These are phyloP conservation scores for Trypanosoma cruzi DNA, from an alignment of 208 protist genomes.

Conservation along the genomic window DNA sequence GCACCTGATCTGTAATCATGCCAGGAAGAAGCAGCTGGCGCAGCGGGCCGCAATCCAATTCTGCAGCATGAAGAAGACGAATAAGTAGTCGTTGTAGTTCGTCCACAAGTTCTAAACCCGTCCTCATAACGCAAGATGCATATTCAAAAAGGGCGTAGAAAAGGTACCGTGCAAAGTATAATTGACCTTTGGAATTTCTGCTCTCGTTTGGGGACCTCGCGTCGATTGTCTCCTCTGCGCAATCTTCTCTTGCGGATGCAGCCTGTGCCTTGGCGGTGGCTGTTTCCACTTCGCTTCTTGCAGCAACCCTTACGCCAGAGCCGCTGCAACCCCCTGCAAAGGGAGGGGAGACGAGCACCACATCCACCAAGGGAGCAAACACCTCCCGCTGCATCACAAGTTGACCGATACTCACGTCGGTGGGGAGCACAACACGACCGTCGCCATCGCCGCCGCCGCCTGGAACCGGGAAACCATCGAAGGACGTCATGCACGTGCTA, in stretches of 20 bases:
- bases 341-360: neutral
- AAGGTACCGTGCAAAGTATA: constrained; percentile 27
- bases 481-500: constrained; percentile 10
- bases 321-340: neutral
- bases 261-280: neutral
- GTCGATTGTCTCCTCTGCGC: too few species aligned
- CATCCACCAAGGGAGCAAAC: constrained; percentile 17
- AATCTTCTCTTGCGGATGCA: too few species aligned
- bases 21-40: constrained; percentile 18
- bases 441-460: neutral
- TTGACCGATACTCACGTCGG: constrained; percentile 11
- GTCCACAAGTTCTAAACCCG: constrained; percentile 9
- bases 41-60: neutral
- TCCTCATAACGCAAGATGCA: constrained; percentile 29
- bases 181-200: neutral
- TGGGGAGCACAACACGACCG: neutral
- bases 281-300: neutral
- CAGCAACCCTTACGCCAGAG: neutral
- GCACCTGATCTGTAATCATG: constrained; percentile 22
- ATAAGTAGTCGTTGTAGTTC: constrained; percentile 25
- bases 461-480: neutral
- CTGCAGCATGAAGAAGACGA: constrained; percentile 10
- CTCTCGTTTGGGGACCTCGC: neutral
- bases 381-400: constrained; percentile 16
- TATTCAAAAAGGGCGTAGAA: constrained; percentile 33